Percentiles rank a stretch among this genome's conserved stretches.
Evolutionary conservation across 2,329 filamentous ascomycete species (phyloP).

Genomic region (Pseudogymnoascus sp.): DNA sequence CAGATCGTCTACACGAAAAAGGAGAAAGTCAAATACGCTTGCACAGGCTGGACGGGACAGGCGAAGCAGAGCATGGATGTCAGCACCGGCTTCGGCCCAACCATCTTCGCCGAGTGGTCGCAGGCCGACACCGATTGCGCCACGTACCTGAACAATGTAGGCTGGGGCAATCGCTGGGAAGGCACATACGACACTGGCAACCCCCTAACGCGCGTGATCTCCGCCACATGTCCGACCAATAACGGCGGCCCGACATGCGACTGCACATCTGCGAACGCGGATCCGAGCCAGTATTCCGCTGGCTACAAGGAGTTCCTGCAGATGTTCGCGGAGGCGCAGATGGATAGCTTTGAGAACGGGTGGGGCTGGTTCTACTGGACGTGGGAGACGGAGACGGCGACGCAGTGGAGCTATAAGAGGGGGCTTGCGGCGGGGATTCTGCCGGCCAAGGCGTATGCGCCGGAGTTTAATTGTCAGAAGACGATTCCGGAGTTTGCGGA

Average conservation of each 20-base stretch:
- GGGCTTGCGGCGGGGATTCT: slow-evolving; percentile 71
- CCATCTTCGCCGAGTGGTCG: slow-evolving; percentile 92
- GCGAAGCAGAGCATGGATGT: slow-evolving; percentile 63
- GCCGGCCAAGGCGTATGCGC: slow-evolving; percentile 63
- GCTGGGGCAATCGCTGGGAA: slow-evolving; percentile 82
- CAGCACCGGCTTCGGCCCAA: slow-evolving; percentile 78
- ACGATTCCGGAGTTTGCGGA: slow-evolving; percentile 43
- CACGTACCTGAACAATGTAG: slow-evolving; percentile 77
- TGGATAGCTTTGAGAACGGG: slow-evolving; percentile 84
- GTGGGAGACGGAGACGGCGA: slow-evolving; percentile 78
- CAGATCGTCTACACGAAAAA: slow-evolving; percentile 77
- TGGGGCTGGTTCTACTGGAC: slow-evolving; percentile 99
- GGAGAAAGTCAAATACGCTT: slow-evolving; percentile 80
- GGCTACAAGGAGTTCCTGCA: slow-evolving; percentile 78
- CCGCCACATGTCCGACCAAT: slow-evolving; percentile 65
- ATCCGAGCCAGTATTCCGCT: slow-evolving; percentile 55
- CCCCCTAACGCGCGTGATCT: slow-evolving; percentile 46
- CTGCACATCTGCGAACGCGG: slow-evolving; percentile 69
- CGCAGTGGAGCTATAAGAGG: slow-evolving; percentile 87
- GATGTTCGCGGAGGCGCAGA: slow-evolving; percentile 92
- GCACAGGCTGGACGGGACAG: slow-evolving; percentile 77
- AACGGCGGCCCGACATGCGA: slow-evolving; percentile 49
- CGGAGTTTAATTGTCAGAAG: slow-evolving; percentile 57
- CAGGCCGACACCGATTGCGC: slow-evolving; percentile 97
- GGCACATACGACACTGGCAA: slow-evolving; percentile 62